Evolutionary conservation across 148 eudicot species (phyloP).

Genomic region (Cornus kousa): DNA sequence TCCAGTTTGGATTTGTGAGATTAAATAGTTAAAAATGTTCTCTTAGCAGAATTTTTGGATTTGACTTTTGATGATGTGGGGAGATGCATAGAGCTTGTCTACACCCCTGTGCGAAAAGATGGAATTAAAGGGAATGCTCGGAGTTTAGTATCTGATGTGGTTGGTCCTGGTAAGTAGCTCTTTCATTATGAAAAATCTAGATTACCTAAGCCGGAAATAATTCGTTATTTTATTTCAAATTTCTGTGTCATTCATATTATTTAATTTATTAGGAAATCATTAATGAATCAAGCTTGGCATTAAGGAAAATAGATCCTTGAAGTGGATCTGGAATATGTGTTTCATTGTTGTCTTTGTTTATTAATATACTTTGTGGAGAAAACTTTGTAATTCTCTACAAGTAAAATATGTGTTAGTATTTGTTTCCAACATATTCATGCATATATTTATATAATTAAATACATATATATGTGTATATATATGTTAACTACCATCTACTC

Average conservation of each 20-base stretch:
- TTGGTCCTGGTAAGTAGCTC: slow-evolving; percentile 69
- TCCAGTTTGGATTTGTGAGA: slow-evolving; percentile 16
- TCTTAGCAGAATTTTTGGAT: slow-evolving; percentile 61
- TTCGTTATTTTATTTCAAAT: slow-evolving; percentile 3
- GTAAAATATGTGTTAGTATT: no score
- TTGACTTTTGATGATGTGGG: slow-evolving; percentile 78
- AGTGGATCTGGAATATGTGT: not conserved
- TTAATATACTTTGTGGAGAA: not conserved
- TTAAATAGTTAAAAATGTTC: not conserved
- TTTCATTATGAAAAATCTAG: slow-evolving; percentile 2
- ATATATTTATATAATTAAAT: no score
- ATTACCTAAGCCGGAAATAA: not conserved
- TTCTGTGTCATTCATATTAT: not conserved
- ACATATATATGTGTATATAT: not conserved
- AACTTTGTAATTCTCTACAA: not conserved
- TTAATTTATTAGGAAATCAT: not conserved
- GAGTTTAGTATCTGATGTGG: slow-evolving; percentile 49
- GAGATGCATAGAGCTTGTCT: slow-evolving; percentile 57
- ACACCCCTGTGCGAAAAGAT: slow-evolving; percentile 86
- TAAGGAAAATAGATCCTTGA: not conserved
- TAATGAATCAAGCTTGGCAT: not conserved
- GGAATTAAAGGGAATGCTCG: slow-evolving; percentile 55
- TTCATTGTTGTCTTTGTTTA: not conserved
- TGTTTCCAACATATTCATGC: not conserved
- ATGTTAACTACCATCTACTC: no score